Evolutionary conservation across 805 yeast genomes (phyloP), one percentile per base, ranked within the genome.

Genomic region (Wickerhamiella domercqiae): DNA sequence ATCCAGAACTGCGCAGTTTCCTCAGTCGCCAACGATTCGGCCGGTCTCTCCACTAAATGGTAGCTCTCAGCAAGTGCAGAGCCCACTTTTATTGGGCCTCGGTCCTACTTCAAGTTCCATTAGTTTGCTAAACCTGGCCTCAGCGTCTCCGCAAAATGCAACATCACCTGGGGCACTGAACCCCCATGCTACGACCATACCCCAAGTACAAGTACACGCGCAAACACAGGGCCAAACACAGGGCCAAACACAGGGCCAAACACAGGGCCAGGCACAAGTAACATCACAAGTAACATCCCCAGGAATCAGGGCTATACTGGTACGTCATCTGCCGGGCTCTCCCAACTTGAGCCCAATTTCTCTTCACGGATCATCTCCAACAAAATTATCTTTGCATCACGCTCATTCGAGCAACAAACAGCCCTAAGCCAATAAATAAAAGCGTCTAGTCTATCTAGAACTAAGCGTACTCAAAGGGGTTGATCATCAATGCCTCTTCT

Each of bases 401-500:
- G n/a, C n/a, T n/a, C n/a, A n/a, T n/a, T n/a, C n/a, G n/a, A n/a
- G n/a, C n/a, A n/a, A n/a, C n/a, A n/a, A n/a, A n/a, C n/a, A n/a
- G n/a, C n/a, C n/a, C n/a, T n/a, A n/a, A n/a, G n/a, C n/a, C n/a
- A n/a, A n/a, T n/a, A n/a, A n/a, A n/a, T n/a, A n/a, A n/a, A n/a
- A n/a, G n/a, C n/a, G n/a, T n/a, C n/a, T n/a, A n/a, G n/a, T n/a
- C n/a, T n/a, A n/a, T n/a, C n/a, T n/a, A n/a, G n/a, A n/a, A n/a
- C n/a, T n/a, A n/a, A n/a, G n/a, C n/a, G 18, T 31, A 34, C 4
- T 38, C 47, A 22, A 46, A 47, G 11, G 51, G 50, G 17, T 47
- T 46, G 44, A 34, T 46, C n/a, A n/a, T n/a, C n/a, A n/a, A n/a
- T 9, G 40, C 37, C 30, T 47, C 51, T 25, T 41, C 47, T 5